Conservation (phyloP, 2,329 filamentous ascomycete genomes). For the Coniochaeta sp. region DNA sequence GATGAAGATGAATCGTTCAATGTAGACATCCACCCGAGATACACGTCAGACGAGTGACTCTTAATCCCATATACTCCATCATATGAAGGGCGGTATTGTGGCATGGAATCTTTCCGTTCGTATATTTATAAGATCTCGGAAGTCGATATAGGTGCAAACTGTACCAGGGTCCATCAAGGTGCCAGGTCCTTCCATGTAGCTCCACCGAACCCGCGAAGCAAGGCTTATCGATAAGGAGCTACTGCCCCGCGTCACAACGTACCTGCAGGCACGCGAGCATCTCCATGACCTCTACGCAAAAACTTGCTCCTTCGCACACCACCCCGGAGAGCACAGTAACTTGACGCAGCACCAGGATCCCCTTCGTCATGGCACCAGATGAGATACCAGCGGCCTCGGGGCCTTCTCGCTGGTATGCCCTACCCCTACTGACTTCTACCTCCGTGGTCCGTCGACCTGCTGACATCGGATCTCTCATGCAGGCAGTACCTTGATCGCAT, state of each 20-base stretch:
- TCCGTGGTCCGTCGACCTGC: background rate
- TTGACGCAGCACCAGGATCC: background rate
- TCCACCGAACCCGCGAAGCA: background rate
- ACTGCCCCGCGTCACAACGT: background rate
- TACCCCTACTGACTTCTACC: background rate
- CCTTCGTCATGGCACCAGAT: slow-evolving; percentile 7
- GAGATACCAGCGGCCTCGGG: slow-evolving; percentile 13
- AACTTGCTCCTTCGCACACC: background rate
- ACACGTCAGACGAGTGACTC: background rate
- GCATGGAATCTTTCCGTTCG: background rate
- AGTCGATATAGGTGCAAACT: too few relatives aligned
- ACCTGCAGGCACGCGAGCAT: background rate
- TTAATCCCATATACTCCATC: background rate
- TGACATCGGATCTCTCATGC: slow-evolving; percentile 4
- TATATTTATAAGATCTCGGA: background rate
- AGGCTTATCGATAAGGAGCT: background rate
- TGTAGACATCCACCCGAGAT: background rate
- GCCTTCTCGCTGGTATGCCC: slow-evolving; percentile 14
- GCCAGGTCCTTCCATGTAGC: background rate
- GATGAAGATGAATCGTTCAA: slow-evolving; percentile 4
- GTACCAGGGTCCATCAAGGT: background rate
- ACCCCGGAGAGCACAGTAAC: background rate
- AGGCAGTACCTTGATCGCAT: slow-evolving; percentile 84
- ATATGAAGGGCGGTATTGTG: background rate
- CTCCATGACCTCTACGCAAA: background rate